Evolutionary conservation across 2,329 filamentous ascomycete species (phyloP), one percentile per base, ranked within the genome.

Genomic region (Leptodontidium sp.): DNA sequence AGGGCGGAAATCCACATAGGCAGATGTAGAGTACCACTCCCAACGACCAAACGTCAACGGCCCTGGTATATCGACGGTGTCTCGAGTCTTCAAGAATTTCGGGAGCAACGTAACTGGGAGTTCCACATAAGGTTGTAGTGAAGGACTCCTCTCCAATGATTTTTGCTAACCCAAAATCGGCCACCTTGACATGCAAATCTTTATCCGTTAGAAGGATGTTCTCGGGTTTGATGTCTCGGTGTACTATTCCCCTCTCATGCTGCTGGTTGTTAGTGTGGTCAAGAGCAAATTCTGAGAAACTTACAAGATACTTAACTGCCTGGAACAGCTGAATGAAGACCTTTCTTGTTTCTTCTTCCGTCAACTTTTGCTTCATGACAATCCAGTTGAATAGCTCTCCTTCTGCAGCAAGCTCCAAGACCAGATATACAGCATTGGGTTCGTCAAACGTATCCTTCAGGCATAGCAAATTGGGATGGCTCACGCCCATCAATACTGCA

Each of bases 91-190:
- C 91, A 4, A 99, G 84, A 67, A 99, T 97, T 79, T 99, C 96
- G 0, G 96, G 96, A 0, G 97, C 96, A 70, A 98, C 95, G 78
- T 99, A 97, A 80, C 92, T 96, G 6, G 95, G 96, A n/a, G 96
- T 99, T 71, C 96, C 96, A 79, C 96, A 96, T 71, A 99, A 83
- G 0, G 96, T 98, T 0, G 94, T 98, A 1, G 96, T 98, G 78
- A 99, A 99, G 0, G 95, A 98, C 78, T 98, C 94, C 79, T 99
- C 96, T 71, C 97, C 97, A 73, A 99, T 97, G 73, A 99, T 98
- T 82, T 99, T 99, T 52, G 96, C 95, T 47, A 99, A 86, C 57
- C 96, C 96, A 80, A 99, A 99, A 80, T 99, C 96, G 24, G 94
- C 96, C 70, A 99, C 83, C 81, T 99, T 99, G 72, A 97, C 91